Evolutionary conservation across 2,329 filamentous ascomycete genomes (phyloP), one percentile per base, ranked within the genome.

Genomic region (Aspergillus tubingensis): DNA sequence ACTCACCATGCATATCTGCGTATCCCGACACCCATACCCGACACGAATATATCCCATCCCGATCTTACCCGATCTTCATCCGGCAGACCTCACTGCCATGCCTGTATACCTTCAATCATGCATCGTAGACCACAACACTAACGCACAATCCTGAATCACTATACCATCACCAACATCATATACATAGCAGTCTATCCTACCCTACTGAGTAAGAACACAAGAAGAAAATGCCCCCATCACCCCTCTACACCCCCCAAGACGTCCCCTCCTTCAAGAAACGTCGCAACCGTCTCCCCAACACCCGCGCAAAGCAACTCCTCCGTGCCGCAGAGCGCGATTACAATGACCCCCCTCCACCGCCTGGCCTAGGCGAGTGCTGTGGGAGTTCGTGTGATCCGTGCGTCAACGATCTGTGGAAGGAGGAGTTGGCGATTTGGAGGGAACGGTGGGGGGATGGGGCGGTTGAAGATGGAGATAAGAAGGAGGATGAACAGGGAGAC

Each of bases 301-400:
- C 69, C 5, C 71, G 73, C 51, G 70, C 67, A 5, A 75, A 75
- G 60, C 73, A 75, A 50, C 70, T 75, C 1, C 55, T 74, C 10
- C 69, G 70, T 15, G 73, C 73, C 1, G 73, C 70, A 10, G 67
- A 66, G 3, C 69, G 73, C 15, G 65, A 48, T 1, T 57, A 68
- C 39, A 63, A 76, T 57, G 71, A 75, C 58, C 73, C 73, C 2
- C 73, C 73, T 3, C 73, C 72, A 5, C 69, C 67, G 11, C 72
- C 72, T 13, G 73, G 67, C 3, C 58, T 74, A 13, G 73, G 73
- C 1, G 65, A 67, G 11, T 76, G 73, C n/a, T 76, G 73, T 64
- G 73, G 73, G 27, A 75, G 73, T 36, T 74, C 73, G 50, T 76
- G 73, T 56, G 73, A 75, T 62, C 73, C 73, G 5, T 76, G 73